These are phyloP conservation scores for Fusarium sp. DNA, from an alignment of 2,329 filamentous ascomycete species.

Conservation along the genomic window DNA sequence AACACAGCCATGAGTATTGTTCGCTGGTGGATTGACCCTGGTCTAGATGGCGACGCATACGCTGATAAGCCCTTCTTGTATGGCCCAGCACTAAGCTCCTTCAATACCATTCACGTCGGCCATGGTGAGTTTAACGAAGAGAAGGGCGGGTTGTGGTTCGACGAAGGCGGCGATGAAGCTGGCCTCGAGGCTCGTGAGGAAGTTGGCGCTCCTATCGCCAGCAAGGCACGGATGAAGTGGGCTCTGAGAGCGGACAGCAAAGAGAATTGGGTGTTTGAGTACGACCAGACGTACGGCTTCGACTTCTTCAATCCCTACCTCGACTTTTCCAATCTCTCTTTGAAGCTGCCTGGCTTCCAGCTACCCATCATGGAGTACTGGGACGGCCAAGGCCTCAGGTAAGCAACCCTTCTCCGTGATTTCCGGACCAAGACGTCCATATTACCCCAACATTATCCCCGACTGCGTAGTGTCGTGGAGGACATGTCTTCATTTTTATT, in stretches of 20 bases:
- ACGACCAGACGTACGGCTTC: slow-evolving; percentile 62
- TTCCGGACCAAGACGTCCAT: slow-evolving; percentile 1
- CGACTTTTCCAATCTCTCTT: slow-evolving; percentile 79
- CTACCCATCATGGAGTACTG: slow-evolving; percentile 81
- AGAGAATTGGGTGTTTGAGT: slow-evolving; percentile 65
- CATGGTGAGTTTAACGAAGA: slow-evolving; percentile 58
- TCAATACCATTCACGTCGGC: slow-evolving; percentile 80
- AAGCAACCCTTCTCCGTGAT: slow-evolving; percentile 49
- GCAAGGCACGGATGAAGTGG: slow-evolving; percentile 69
- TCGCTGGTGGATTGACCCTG: slow-evolving; percentile 91
- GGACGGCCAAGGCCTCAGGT: slow-evolving; percentile 83
- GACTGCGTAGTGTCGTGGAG: not conserved
- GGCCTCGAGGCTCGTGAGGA: slow-evolving; percentile 59
- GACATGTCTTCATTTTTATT: slow-evolving; percentile 33
- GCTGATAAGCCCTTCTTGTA: slow-evolving; percentile 88
- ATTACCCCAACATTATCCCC: slow-evolving; percentile 5
- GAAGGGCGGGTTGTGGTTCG: slow-evolving; percentile 66
- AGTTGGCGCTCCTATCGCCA: slow-evolving; percentile 62
- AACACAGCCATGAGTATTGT: slow-evolving; percentile 85
- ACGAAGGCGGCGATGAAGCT: slow-evolving; percentile 72
- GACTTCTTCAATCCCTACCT: slow-evolving; percentile 93
- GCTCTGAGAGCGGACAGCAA: slow-evolving; percentile 62
- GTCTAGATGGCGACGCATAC: slow-evolving; percentile 89
- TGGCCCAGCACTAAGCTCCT: slow-evolving; percentile 81
- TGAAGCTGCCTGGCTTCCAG: slow-evolving; percentile 78